These are phyloP conservation scores for Exophiala lecanii-corni DNA, from an alignment of 2,329 filamentous ascomycete species.

Conservation along the genomic window DNA sequence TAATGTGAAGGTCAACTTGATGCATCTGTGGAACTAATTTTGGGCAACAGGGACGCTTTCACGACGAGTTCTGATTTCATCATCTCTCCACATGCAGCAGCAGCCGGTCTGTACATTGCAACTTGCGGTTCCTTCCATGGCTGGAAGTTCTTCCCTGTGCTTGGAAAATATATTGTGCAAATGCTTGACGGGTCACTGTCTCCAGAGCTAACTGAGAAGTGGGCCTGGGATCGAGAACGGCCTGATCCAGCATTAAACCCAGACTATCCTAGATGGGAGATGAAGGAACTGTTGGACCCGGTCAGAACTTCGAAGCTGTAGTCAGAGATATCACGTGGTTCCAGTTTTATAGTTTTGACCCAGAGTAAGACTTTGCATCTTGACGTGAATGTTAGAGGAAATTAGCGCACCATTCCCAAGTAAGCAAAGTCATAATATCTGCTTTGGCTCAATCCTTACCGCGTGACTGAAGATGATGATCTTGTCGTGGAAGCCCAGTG, in stretches of 20 bases:
- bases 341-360: no score
- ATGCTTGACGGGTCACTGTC: slow-evolving; percentile 42
- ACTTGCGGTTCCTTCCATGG: slow-evolving; percentile 43
- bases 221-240: slow-evolving; percentile 53
- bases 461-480: no score
- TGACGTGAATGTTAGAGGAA: no score
- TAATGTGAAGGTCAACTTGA: no score
- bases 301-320: slow-evolving; percentile 29
- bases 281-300: slow-evolving; percentile 48
- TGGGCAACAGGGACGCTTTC: slow-evolving; percentile 59
- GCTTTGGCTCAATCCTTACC: no score
- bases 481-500: no score
- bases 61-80: slow-evolving; percentile 53
- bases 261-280: slow-evolving; percentile 55
- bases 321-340: not conserved
- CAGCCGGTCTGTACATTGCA: slow-evolving; percentile 40
- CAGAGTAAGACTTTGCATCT: no score
- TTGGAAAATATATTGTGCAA: slow-evolving; percentile 49
- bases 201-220: slow-evolving; percentile 38
- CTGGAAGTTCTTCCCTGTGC: slow-evolving; percentile 51
- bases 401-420: no score
- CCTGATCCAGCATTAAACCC: slow-evolving; percentile 50
- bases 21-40: no score
- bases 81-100: slow-evolving; percentile 42
- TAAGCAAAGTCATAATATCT: no score